Base-by-base conservation (phyloP, 2,329 filamentous ascomycete genomes). In the Annulohypoxylon truncatum region DNA sequence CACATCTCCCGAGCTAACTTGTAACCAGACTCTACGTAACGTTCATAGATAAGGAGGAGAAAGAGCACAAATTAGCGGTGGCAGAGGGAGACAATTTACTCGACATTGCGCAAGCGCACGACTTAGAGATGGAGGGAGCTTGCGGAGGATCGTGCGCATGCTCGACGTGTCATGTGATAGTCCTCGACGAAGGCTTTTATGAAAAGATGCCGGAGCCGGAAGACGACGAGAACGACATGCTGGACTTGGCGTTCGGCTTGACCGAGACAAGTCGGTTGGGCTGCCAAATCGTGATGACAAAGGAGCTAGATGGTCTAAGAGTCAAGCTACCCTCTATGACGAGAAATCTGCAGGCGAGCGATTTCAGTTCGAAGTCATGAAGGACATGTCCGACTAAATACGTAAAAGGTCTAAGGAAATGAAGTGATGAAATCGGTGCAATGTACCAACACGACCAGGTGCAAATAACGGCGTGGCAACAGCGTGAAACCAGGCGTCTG, bases 41-140 rank as follows among this genome's bases (percentile, higher is more conserved):
- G 0, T 97, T 98, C 78, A 87, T 98, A 72, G 94, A 97, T 79
- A 97, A 98, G 80, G 94, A 97, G 18, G 90, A 90, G 53, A 83
- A 87, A 28, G 85, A 89, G 71, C 86, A 92, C 78, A 92, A 90
- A 66, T 88, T 97, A 74, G 89, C 91, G 64, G 95, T 97, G 7
- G 84, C 88, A 12, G 89, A 92, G 73, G 96, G 96, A 52, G 94
- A 97, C 80, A 99, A 99, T 79, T 84, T 99, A 57, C 85, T 99
- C 58, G 95, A 98, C 76, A 95, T 99, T 75, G 96, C 95, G 20
- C 95, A 97, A 78, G 93, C 92, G 47, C 88, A 98, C 79, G 95
- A 98, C 76, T 83, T 99, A 42, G 96, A 99, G 79, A 98, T 99
- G 95, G 96, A 99, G 84, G 94, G 96, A 67, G 96, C 96, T 10